Evolutionary conservation across 441 rosid species (phyloP), one percentile per base, ranked within the genome.

Genomic region (Croton setiger): DNA sequence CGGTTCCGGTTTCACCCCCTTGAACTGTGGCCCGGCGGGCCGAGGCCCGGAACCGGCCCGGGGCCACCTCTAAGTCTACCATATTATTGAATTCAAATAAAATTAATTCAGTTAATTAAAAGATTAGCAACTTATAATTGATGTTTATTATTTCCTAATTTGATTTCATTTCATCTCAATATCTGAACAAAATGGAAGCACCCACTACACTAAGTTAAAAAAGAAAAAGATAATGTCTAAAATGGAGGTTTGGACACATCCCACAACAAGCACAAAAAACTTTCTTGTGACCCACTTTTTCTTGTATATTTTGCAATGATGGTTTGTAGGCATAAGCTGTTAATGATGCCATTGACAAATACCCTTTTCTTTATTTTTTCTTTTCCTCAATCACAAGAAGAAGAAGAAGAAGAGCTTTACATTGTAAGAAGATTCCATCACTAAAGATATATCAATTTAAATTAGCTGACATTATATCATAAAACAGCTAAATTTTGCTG

Each of bases 341-440:
- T 45, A 80, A 83, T 84, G 80, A 86, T 84, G 85, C 63, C 36
- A 51, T 63, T 70, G 85, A 74, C 77, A 72, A 76, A 60, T 75
- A 71, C 57, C 63, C 65, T 75, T 80, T 39, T 39, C 43, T 71
- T 27, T 27, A 27, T 27, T 27, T 73, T 52, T 60, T 67, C 73
- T 78, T 78, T 73, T 74, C 69, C 72, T 78, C 80, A 74, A 77
- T 72, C 79, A 75, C 31, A 27, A 27, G 31, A 27, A 27, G 31
- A 27, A 27, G 76, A 78, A 33, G 66, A 52, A 4, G 15, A 5
- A 17, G 13, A 12, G 72, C 55, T 49, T 78, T 72, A 63, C 79
- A 76, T 72, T 66, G 80, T 76, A 74, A 71, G 84, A 89, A 80
- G 82, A 86, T 87, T 86, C 88, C 80, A 78, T 70, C 78, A 70